These are phyloP conservation scores for Nicotiana tomentosiformis DNA, from an alignment of 257 asterid species.

Conservation along the genomic window DNA sequence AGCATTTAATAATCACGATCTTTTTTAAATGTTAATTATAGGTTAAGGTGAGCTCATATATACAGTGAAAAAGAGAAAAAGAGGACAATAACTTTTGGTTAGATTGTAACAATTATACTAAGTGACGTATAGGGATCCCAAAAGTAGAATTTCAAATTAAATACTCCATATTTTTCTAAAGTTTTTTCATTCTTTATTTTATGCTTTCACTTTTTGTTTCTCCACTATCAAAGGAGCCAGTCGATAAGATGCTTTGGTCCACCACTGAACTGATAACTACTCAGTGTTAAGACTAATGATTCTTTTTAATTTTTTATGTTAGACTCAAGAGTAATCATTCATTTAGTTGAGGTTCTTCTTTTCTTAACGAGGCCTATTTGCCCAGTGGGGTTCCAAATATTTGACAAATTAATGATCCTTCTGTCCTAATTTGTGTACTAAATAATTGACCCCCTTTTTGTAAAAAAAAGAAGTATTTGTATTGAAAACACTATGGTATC, in stretches of 20 bases:
- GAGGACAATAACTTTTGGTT: not conserved
- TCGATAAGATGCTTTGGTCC: conserved; percentile 9
- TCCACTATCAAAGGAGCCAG: conserved; percentile 9
- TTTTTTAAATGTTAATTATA: too few species aligned
- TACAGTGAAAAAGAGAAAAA: not conserved
- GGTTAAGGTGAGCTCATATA: not conserved
- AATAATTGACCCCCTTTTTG: not conserved
- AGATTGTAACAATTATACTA: not conserved
- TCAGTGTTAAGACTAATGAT: not conserved
- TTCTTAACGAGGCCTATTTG: not conserved
- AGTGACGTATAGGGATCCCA: not conserved
- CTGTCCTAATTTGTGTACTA: not conserved
- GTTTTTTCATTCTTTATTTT: not conserved
- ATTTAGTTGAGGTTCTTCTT: too few species aligned
- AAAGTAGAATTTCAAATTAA: not conserved
- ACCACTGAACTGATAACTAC: conserved; percentile 1
- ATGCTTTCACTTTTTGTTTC: not conserved
- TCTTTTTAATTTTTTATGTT: not conserved
- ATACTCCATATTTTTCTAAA: not conserved
- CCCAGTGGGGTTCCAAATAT: not conserved
- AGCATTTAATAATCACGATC: too few species aligned
- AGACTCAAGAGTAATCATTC: too few species aligned
- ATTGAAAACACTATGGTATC: too few species aligned
- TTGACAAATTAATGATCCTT: not conserved
- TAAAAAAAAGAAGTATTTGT: too few species aligned